Conservation (phyloP, 331 rosid species). For the Cydonia oblonga region DNA sequence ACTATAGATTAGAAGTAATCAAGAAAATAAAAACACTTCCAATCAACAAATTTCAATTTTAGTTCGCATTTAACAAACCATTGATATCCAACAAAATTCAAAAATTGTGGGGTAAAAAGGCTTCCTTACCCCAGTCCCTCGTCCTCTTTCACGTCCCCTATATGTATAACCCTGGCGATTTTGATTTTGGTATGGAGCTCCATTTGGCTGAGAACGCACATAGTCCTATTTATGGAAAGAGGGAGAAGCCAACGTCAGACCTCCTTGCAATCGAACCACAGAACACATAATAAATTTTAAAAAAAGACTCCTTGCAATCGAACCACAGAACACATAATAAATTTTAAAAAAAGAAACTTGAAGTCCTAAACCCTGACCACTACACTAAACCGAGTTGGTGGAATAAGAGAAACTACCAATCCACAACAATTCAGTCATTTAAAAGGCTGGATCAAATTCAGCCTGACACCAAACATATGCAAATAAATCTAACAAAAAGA, state of each 20-base stretch:
- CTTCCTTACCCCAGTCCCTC: slow-evolving; percentile 59
- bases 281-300: background rate
- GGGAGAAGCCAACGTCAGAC: background rate
- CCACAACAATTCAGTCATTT: background rate
- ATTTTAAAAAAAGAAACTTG: background rate
- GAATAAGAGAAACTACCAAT: background rate
- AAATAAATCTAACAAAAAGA: background rate
- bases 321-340: background rate
- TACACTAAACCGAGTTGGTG: background rate
- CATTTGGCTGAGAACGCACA: slow-evolving; percentile 42
- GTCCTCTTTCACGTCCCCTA: slow-evolving; percentile 74
- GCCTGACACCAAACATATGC: background rate
- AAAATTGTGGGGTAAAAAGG: too few relatives aligned
- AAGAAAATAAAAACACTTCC: background rate
- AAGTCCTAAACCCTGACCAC: background rate
- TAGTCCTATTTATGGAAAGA: slow-evolving; percentile 7
- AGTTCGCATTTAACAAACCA: background rate
- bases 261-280: background rate
- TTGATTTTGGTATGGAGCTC: slow-evolving; percentile 40
- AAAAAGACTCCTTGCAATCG: background rate
- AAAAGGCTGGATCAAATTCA: background rate
- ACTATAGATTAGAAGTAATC: background rate
- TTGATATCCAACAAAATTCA: background rate
- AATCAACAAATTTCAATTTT: background rate
- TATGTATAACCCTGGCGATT: slow-evolving; percentile 46